Evolutionary conservation across 2,329 filamentous ascomycete genomes (phyloP).

Genomic region (Sporothrix schenckii): DNA sequence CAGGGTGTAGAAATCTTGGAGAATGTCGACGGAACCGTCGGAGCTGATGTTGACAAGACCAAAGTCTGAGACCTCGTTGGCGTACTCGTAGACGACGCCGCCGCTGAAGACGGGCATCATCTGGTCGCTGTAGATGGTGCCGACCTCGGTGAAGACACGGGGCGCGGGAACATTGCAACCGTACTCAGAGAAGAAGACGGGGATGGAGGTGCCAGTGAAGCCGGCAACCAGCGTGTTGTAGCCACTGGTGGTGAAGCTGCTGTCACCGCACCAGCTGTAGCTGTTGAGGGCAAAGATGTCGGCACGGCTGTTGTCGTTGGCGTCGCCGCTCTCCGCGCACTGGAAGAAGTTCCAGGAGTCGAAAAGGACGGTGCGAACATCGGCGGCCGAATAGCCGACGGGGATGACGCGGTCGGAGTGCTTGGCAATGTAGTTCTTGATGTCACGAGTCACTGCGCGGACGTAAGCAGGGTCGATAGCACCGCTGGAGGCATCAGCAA

Average conservation of each 20-base stretch:
- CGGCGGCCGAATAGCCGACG: conserved; percentile 79
- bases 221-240: conserved; percentile 63
- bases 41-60: conserved; percentile 65
- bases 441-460: conserved; percentile 73
- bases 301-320: conserved; percentile 63
- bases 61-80: conserved; percentile 68
- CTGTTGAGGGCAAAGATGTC: conserved; percentile 81
- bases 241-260: conserved; percentile 57
- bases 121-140: conserved; percentile 68
- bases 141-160: conserved; percentile 75
- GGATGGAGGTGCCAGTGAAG: conserved; percentile 68
- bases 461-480: conserved; percentile 68
- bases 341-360: conserved; percentile 78
- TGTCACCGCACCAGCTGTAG: conserved; percentile 66
- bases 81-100: conserved; percentile 80
- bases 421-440: conserved; percentile 79
- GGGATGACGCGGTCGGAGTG: conserved; percentile 69
- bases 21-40: conserved; percentile 61
- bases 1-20: conserved; percentile 72
- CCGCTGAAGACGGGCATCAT: conserved; percentile 73
- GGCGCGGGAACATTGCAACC: conserved; percentile 75
- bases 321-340: conserved; percentile 60
- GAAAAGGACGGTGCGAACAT: conserved; percentile 71
- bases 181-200: conserved; percentile 80
- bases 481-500: conserved; percentile 66